Base-by-base conservation (phyloP, 148 eudicot species). In the Chenopodium berlandieri region DNA sequence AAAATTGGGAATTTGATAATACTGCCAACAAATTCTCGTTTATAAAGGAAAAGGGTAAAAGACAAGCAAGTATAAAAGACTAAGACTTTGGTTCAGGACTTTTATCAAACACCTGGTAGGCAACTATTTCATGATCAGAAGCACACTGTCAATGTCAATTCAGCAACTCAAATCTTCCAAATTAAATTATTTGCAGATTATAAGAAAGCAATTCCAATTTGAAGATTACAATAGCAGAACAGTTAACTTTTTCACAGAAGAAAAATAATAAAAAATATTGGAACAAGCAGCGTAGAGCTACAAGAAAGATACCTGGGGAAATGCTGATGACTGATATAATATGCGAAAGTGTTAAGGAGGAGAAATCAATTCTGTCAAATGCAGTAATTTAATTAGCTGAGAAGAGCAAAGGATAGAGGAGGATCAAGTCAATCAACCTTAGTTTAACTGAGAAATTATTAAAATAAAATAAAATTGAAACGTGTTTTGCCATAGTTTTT, bases 81-180 rank as follows among this genome's bases (percentile, higher is more conserved):
- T 31, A 37, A 65, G 44, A 65, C 64, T 71, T 63, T 74, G 65
- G 74, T 19, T 80, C 60, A 80, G 66, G 37, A 72, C 73, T 22
- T 78, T 83, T 74, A 78, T 78, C 85, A 54, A 83, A 78, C 85
- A 83, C n/a, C n/a, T 78, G 20, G 50, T 78, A 50, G 65, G 85
- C 85, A 83, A 62, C 4, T 71, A 7, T 54, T 16, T 25, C 10
- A 58, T 25, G 2, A 9, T 23, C 0, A 47, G 10, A 30, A n/a
- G 1, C 2, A 48, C 0, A 1, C 1, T 22, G 0, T 74, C 73
- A 74, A 6, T 30, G 16, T 74, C 78, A 74, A 6, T 74, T 64
- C 48, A 81, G 30, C 78, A 64, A 10, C 63, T 23, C 63, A 20
- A 52, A 48, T 44, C 52, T 64, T 64, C 62, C 22, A 16, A 14